Percentiles rank a stretch among this genome's conserved stretches.
Evolutionary conservation across 164 flowering plant genomes (phyloP).

Genomic region (Chimonanthus praecox): DNA sequence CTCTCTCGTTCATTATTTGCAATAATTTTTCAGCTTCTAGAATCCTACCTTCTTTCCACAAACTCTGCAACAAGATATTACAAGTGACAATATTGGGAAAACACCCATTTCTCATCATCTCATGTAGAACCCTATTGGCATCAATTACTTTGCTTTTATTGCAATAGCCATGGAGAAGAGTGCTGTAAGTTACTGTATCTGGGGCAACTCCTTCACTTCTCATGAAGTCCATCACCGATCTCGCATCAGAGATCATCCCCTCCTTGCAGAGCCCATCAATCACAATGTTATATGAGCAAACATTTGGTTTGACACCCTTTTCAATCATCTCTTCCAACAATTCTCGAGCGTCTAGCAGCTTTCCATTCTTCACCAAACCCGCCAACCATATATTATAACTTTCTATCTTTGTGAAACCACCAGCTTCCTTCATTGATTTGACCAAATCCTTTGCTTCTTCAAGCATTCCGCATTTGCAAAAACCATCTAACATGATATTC

Average conservation of each 20-base stretch:
- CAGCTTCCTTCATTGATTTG: slow-evolving; percentile 50
- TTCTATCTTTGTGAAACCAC: slow-evolving; percentile 34
- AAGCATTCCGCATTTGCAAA: slow-evolving; percentile 63
- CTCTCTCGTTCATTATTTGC: slow-evolving; percentile 83
- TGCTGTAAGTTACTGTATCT: slow-evolving; percentile 69
- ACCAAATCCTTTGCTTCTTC: slow-evolving; percentile 61
- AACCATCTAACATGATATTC: slow-evolving; percentile 75
- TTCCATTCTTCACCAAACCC: slow-evolving; percentile 68
- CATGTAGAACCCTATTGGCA: slow-evolving; percentile 57
- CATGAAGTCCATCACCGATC: slow-evolving; percentile 54
- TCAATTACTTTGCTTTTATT: slow-evolving; percentile 47
- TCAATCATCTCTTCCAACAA: slow-evolving; percentile 69
- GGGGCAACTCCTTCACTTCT: slow-evolving; percentile 45
- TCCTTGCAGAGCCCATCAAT: slow-evolving; percentile 77
- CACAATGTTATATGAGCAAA: slow-evolving; percentile 66
- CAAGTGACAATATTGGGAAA: slow-evolving; percentile 67
- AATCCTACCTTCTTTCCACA: slow-evolving; percentile 65
- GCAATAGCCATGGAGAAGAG: slow-evolving; percentile 73
- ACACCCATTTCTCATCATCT: slow-evolving; percentile 60
- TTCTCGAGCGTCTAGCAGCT: slow-evolving; percentile 49
- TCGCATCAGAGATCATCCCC: slow-evolving; percentile 76
- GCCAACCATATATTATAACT: slow-evolving; percentile 76
- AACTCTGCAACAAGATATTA: slow-evolving; percentile 80
- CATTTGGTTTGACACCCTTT: slow-evolving; percentile 48
- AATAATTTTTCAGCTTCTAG: slow-evolving; percentile 78